Base-by-base conservation (phyloP, 2,329 filamentous ascomycete genomes). In the Sarocladiaceae sp. region DNA sequence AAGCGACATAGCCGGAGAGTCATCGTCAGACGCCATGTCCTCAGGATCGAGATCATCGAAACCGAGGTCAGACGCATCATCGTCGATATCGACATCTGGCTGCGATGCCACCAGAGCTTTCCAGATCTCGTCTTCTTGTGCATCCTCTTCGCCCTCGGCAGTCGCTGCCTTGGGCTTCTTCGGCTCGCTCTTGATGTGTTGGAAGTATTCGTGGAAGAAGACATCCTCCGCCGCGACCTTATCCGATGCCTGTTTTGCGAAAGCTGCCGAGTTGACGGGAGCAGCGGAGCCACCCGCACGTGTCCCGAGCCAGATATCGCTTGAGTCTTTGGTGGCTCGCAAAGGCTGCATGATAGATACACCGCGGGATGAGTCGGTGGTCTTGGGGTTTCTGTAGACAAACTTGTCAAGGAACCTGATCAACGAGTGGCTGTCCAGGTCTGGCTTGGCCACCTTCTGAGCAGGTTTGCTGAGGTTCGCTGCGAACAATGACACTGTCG, bases 171-270 rank as follows among this genome's bases (percentile, higher is more conserved):
- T 78, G 3, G 46, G 7, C 70, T 80, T 80, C 64, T 86, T 80
- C 53, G 67, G 66, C 49, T 77, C 72, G 68, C 84, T 90, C 56
- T 84, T 83, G 52, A 88, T 71, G 56, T 86, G 82, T 55, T 83
- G 86, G 71, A 99, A 99, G 80, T 99, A 99, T 59, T 90, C 86
- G 69, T 99, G 94, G 82, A 99, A 99, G 82, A 99, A 99, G 35
- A 91, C 88, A 65, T 99, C 94, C 58, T 99, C 92, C 1, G 85
- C 90, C 3, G 88, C 85, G 40, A 99, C 87, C 51, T 97, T 86
- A 57, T 90, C 86, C n/a, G 81, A 78, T 72, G 90, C 92, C 80
- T 90, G 90, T 62, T 86, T 86, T 90, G 91, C 96, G 77, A 99
- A 99, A 3, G 83, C 76, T 56, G 95, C 88, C 1, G 87, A 87